Percentiles rank a stretch among this genome's conserved stretches.
phyloP scores from a whole-genome alignment of 352 stramenopile species.

The Globisporangium okanoganense region DNA sequence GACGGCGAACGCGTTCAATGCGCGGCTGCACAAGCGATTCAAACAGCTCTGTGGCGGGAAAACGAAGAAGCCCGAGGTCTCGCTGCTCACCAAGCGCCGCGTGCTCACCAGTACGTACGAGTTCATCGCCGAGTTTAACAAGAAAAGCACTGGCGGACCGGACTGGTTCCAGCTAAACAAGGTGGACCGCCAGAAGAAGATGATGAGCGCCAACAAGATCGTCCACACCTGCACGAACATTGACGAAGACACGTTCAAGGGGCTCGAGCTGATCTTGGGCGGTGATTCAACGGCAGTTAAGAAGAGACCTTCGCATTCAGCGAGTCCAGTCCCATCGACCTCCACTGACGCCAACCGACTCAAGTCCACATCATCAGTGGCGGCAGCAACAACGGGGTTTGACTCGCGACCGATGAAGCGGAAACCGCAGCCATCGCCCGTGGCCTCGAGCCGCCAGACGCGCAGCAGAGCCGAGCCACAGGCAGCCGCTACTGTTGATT shows the following conservation, averaged over 20 bases:
- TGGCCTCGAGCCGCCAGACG: background rate
- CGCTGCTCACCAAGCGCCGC: conserved; percentile 12
- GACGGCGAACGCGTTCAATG: conserved; percentile 6
- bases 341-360: background rate
- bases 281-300: background rate
- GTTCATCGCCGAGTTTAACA: conserved; percentile 15
- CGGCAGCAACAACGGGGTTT: background rate
- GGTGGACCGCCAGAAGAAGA: conserved; percentile 2
- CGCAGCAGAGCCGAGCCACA: background rate
- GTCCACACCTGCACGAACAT: conserved; percentile 6
- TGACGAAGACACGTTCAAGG: conserved; percentile 8
- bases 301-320: background rate
- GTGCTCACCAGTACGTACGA: conserved; percentile 14
- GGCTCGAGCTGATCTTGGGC: background rate
- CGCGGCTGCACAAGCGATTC: conserved; percentile 6
- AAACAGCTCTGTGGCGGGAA: conserved; percentile 6
- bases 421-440: background rate
- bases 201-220: conserved; percentile 2
- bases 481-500: background rate
- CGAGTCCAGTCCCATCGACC: background rate
- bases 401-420: background rate
- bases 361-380: background rate
- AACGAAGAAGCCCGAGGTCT: conserved; percentile 13
- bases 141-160: background rate
- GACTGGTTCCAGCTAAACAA: conserved; percentile 11